Base-by-base conservation (phyloP, 2,329 filamentous ascomycete genomes). In the Diaporthe vexans region DNA sequence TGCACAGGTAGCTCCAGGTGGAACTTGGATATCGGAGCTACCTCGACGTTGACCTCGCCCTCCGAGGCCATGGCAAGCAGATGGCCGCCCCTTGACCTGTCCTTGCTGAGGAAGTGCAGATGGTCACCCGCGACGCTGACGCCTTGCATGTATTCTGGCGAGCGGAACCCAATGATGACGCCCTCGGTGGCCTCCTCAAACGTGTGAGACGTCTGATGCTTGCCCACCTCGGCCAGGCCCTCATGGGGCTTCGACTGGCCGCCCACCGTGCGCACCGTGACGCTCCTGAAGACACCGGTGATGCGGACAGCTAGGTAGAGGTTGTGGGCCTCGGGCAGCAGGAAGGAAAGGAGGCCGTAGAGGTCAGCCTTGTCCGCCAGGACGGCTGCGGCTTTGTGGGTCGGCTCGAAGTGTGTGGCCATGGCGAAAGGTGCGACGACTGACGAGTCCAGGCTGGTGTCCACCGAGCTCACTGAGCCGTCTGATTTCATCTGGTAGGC, bases 401-500 rank as follows among this genome's bases (percentile, higher is more conserved):
- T 78, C n/a, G 82, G 78, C 54, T 72, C 67, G 72, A 83, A 82
- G 8, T 77, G 78, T 13, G 81, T 83, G 54, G 82, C 77, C 72
- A 80, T 80, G 52, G 81, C 82, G 67, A 83, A 83, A 15, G 82
- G 82, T 1, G 81, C 78, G 72, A 82, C 76, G 59, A 76, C 79
- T 1, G 76, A 73, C 17, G 73, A 65, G 46, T 57, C 57, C 11
- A 75, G 71, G 19, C 78, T 74, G 37, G 78, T 61, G 54, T 78
- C 74, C 73, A 82, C 73, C 48, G 76, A 71, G 0, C 74, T 72
- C 10, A 82, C 77, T 29, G 79, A 77, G 3, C 81, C 81, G 73
- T 83, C 82, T 6, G 79, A 78, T 65, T 82, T 82, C 81, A 83
- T 83, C 71, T 82, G 81, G 75, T 80, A 83, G 37, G 81, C 74